Evolutionary conservation across 345 rosid genomes (phyloP), one percentile per base, ranked within the genome.

Genomic region (Hypericum androsaemum): DNA sequence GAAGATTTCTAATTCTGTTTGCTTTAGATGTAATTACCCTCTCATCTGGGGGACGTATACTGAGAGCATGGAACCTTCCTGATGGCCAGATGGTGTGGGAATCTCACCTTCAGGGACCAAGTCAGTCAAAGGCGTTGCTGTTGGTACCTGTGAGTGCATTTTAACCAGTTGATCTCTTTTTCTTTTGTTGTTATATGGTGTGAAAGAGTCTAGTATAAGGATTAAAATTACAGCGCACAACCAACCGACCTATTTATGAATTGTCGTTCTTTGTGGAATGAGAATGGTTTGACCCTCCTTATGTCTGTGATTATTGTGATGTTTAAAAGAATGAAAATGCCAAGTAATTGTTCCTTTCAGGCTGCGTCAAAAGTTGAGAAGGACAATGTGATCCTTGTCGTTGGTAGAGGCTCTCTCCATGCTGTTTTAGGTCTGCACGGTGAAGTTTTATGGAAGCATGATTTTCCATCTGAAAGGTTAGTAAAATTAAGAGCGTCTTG

Each of bases 21-120:
- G 41, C 71, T 69, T 52, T 82, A 92, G 97, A 88, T 73, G 86
- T 83, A 42, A 70, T 92, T 39, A 84, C 88, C 48, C 86, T 88
- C 66, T 88, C 95, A 43, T 81, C 90, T 0, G 70, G 69, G 17
- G 98, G 98, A 61, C 83, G 85, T 72, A 69, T 57, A 57, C 43
- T 92, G 58, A 72, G 98, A 76, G 95, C 97, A 6, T 92, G 98
- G 97, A 92, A 88, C 75, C 98, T 92, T 64, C 96, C 97, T 49
- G 97, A 92, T 74, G 96, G 98, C 47, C 98, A 88, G 66, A 81
- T 92, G 95, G 95, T 80, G 53, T 88, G 98, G 98, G 94, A 88
- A 69, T 73, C 94, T 58, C 69, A 71, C 41, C 75, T 92, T 68
- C 73, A 62, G 44, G 82, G 81, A 7, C 73, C 79, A 9, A 72